Base-by-base conservation (phyloP, 2,329 filamentous ascomycete genomes). In the Bipolaris sorokiniana region DNA sequence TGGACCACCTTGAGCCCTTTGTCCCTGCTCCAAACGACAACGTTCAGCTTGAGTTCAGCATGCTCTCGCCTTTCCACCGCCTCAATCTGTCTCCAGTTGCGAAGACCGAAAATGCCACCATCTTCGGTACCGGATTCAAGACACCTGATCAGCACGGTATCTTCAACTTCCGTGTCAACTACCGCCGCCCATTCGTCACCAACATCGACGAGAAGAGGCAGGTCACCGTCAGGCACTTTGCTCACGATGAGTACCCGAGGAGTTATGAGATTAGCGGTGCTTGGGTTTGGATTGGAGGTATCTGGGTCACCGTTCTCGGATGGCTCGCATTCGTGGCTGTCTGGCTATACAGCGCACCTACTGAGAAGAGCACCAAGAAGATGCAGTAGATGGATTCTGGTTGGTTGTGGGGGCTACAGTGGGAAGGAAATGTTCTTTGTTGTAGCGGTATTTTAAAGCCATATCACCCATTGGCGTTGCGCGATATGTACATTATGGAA, bases 111-210 rank as follows among this genome's bases (percentile, higher is more conserved):
- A 88, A 91, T 68, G 87, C 88, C 63, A 88, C 90, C 48, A 84
- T 90, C 60, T 99, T 89, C 82, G 84, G 84, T 62, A 84, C 86
- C 44, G 84, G 86, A 22, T 97, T 99, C 79, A 90, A 84, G 63
- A 85, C 94, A 3, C 95, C 95, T 4, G 95, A 99, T 76, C 95
- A 99, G 79, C 95, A 99, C 81, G 95, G 95, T 74, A 97, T 99
- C 79, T 99, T 98, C 85, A 96, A 96, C 81, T 98, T 99, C 85
- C 87, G 89, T 74, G 85, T 98, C 78, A 96, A 97, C 84, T 97
- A 98, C 84, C 96, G 96, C 83, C 88, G 95, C 6, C 92, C 94
- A 1, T 96, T 97, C 83, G 80, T 96, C 67, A 95, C 88, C 70
- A 90, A 88, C 75, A 76, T 99, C 51, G 93, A 97, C 74, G 92